Evolutionary conservation across 495 filamentous ascomycete species (phyloP).

Genomic region (Lasiosphaeria miniovina): DNA sequence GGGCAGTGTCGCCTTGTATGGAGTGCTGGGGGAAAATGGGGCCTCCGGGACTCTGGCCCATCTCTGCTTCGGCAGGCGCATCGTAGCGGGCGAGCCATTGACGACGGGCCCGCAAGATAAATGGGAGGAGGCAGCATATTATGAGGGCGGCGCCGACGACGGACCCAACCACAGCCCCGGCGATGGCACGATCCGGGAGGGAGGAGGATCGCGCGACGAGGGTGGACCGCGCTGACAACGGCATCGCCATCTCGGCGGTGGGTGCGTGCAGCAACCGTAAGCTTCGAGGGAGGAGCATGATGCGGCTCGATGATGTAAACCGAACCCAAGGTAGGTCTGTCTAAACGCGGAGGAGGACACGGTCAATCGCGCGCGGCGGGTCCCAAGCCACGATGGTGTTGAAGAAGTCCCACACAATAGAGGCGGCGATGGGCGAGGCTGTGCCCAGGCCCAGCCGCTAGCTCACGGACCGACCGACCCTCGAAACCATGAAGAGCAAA

Average conservation of each 20-base stretch:
- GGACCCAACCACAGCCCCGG: constrained; percentile 36
- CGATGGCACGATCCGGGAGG: constrained; percentile 32
- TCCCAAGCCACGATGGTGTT: constrained; percentile 8
- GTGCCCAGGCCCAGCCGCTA: constrained; percentile 12
- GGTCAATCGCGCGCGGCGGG: constrained; percentile 6
- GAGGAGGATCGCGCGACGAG: constrained; percentile 27
- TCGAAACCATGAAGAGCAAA: constrained; percentile 9
- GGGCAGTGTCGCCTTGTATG: constrained; percentile 19
- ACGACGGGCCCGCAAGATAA: constrained; percentile 32
- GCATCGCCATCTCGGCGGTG: constrained; percentile 20
- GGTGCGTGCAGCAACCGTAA: constrained; percentile 4
- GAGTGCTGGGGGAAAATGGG: constrained; percentile 22
- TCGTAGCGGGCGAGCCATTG: constrained; percentile 20
- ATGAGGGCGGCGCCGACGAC: constrained; percentile 32
- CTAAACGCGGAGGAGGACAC: neutral
- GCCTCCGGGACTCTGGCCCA: constrained; percentile 36
- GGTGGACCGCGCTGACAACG: constrained; percentile 22
- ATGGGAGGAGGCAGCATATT: constrained; percentile 32
- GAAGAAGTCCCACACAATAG: neutral
- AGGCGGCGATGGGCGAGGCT: constrained; percentile 3
- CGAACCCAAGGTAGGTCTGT: neutral
- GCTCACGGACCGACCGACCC: constrained; percentile 14
- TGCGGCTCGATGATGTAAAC: neutral
- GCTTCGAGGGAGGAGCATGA: neutral
- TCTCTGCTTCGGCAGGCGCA: constrained; percentile 29